Percentiles rank a stretch among this genome's conserved stretches.
These are phyloP conservation scores for Jamesozyma lodderae DNA, from an alignment of 805 yeast species.

Conservation along the genomic window DNA sequence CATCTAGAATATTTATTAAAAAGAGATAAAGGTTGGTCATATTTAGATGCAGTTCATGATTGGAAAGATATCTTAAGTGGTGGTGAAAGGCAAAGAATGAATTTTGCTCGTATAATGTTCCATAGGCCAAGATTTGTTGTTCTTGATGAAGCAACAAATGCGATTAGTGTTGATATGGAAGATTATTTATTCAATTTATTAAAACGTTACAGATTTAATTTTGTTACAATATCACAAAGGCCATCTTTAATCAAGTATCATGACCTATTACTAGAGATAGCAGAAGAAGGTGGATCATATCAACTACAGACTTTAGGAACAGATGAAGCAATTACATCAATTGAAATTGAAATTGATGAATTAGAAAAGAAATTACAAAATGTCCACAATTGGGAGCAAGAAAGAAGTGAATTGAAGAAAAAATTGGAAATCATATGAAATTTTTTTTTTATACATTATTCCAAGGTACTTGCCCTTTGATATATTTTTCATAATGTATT, in stretches of 20 bases:
- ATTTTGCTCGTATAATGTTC: conserved; percentile 78
- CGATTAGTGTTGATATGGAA: conserved; percentile 83
- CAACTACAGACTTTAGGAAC: conserved; percentile 56
- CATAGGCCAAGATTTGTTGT: conserved; percentile 75
- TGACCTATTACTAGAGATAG: conserved; percentile 61
- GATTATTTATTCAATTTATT: conserved; percentile 73
- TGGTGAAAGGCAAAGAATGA: conserved; percentile 89
- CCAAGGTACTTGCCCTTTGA: conserved; percentile 29
- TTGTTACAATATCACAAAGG: conserved; percentile 75
- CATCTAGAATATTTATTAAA: conserved; percentile 70
- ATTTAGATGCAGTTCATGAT: conserved; percentile 41
- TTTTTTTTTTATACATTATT: conserved; percentile 5
- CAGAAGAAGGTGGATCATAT: conserved; percentile 49
- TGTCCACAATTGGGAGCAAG: conserved; percentile 48
- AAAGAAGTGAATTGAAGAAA: conserved; percentile 49
- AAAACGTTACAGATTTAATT: conserved; percentile 59
- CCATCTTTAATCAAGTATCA: conserved; percentile 81
- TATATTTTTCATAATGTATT: conserved; percentile 12
- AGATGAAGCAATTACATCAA: conserved; percentile 54
- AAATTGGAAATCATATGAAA: conserved; percentile 26
- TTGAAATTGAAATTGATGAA: conserved; percentile 67
- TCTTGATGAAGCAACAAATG: conserved; percentile 90
- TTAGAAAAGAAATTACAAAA: conserved; percentile 51
- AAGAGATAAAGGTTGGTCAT: conserved; percentile 46
- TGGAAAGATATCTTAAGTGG: conserved; percentile 93